phyloP scores from a whole-genome alignment of 257 asterid species.

The Nicotiana noctiflora region DNA sequence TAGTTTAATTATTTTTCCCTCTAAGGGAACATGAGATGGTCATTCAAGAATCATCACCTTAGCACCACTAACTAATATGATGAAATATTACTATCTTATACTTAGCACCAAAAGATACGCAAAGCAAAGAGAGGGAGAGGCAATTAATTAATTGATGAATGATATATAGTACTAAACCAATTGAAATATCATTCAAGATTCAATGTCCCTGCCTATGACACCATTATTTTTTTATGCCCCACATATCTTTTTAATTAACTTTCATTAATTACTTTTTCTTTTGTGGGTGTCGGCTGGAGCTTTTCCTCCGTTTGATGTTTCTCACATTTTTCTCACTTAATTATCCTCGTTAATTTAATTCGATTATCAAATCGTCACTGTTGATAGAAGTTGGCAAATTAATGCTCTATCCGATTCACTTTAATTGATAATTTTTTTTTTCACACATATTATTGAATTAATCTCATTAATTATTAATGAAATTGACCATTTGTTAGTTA shows the following conservation, averaged over 20 bases:
- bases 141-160: not conserved
- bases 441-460: no score
- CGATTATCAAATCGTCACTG: no score
- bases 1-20: not conserved
- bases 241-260: not conserved
- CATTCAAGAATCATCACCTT: conserved; percentile 16
- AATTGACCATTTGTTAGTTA: no score
- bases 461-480: no score
- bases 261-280: conserved; percentile 7
- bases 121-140: not conserved
- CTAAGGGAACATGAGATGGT: not conserved
- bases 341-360: no score
- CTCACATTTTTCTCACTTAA: not conserved
- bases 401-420: no score
- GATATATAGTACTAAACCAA: not conserved
- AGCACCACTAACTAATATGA: conserved; percentile 19
- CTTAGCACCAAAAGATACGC: not conserved
- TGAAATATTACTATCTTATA: conserved; percentile 1
- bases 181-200: conserved; percentile 8
- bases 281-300: conserved; percentile 31
- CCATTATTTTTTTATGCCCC: conserved; percentile 16
- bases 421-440: no score
- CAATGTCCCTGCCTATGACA: conserved; percentile 14
- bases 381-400: no score
- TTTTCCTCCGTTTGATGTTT: conserved; percentile 17